These are phyloP conservation scores for Mariannaea elegans DNA, from an alignment of 2,329 filamentous ascomycete genomes.

Conservation along the genomic window DNA sequence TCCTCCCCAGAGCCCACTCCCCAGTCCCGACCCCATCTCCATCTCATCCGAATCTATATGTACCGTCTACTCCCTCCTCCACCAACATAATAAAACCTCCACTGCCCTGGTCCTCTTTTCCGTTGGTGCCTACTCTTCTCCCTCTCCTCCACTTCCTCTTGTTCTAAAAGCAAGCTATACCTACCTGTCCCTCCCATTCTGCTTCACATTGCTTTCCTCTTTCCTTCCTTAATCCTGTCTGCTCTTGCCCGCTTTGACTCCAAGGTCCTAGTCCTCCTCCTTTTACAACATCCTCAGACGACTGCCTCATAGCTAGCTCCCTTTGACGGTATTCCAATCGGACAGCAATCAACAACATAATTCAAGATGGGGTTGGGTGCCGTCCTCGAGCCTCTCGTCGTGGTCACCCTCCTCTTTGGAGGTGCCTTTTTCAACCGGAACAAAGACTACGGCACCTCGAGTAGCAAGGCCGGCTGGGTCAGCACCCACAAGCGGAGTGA, in stretches of 20 bases:
- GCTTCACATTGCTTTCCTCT: not conserved
- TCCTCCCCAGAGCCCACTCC: not conserved
- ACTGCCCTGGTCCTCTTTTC: not conserved
- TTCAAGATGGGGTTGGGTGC: slow-evolving; percentile 50
- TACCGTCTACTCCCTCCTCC: not conserved
- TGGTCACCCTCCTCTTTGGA: slow-evolving; percentile 54
- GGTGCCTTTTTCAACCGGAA: slow-evolving; percentile 56
- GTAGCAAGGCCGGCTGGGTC: slow-evolving; percentile 32
- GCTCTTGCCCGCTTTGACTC: no score
- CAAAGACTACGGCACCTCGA: slow-evolving; percentile 46
- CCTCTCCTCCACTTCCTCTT: not conserved
- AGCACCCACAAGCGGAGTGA: slow-evolving; percentile 42
- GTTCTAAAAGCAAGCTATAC: not conserved
- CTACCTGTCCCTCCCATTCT: not conserved
- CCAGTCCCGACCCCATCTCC: not conserved
- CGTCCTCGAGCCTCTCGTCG: slow-evolving; percentile 53
- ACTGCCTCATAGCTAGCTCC: not conserved
- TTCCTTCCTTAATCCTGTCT: not conserved
- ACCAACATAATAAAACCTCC: not conserved
- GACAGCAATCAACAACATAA: not conserved
- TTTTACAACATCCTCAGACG: not conserved
- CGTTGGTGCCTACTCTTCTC: not conserved
- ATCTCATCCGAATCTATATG: not conserved
- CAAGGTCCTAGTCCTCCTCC: not conserved
- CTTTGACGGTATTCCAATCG: not conserved